Evolutionary conservation across 192 early-diverging fungal genomes (phyloP).

Genomic region (Coemansia sp.): DNA sequence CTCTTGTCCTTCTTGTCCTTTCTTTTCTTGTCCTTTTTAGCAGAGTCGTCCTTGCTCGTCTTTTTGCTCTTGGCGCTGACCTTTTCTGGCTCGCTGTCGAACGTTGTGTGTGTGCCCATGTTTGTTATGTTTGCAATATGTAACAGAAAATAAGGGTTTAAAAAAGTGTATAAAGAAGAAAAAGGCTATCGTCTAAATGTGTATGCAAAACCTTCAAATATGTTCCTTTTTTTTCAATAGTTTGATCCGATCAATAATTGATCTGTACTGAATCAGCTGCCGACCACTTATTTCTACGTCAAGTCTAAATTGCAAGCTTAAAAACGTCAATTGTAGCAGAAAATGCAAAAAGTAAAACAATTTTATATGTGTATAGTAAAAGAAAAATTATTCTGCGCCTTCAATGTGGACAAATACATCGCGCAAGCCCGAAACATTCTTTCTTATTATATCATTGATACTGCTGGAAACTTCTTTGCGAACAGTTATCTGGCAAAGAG

Average conservation of each 20-base stretch:
- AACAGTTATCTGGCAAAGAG: constrained; percentile 18
- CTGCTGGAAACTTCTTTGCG: constrained; percentile 13
- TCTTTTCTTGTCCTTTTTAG: constrained; percentile 15
- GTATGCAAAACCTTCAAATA: not conserved
- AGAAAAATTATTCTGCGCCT: not conserved
- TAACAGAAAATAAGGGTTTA: not conserved
- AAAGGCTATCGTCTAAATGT: constrained; percentile 3
- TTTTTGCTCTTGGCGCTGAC: constrained; percentile 8
- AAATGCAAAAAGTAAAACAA: too few species aligned
- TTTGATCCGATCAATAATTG: too few species aligned
- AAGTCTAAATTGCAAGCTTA: too few species aligned
- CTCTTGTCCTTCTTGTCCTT: constrained; percentile 7
- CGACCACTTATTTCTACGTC: too few species aligned
- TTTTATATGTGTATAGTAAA: not conserved
- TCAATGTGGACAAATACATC: constrained; percentile 46
- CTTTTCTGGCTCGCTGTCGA: constrained; percentile 8
- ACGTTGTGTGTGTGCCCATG: constrained; percentile 1
- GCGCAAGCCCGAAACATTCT: constrained; percentile 32
- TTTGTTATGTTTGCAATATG: constrained; percentile 8
- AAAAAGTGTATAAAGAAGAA: not conserved
- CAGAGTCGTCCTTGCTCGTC: constrained; percentile 10
- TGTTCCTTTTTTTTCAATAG: too few species aligned
- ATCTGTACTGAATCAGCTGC: too few species aligned
- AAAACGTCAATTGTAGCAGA: too few species aligned
- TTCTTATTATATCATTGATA: constrained; percentile 19